Evolutionary conservation across 768 basidiomycete species (phyloP).

Genomic region (Mycena pura): DNA sequence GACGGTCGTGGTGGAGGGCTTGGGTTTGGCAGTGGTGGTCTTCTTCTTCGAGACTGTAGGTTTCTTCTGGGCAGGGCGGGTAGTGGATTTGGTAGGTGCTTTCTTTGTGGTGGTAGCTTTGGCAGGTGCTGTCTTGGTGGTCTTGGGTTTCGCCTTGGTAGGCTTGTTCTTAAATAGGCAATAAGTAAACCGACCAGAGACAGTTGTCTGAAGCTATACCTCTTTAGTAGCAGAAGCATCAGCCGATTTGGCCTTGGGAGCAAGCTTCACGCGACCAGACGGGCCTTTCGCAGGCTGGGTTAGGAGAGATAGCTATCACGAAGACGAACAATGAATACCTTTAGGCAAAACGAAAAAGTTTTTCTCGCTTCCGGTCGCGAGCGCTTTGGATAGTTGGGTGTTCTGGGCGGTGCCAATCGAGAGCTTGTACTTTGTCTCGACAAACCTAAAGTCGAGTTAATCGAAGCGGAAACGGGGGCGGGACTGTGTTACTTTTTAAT

Average conservation of each 20-base stretch:
- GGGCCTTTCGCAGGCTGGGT: slow-evolving; percentile 50
- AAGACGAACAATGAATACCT: slow-evolving; percentile 51
- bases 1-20: slow-evolving; percentile 45
- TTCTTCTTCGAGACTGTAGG: too few relatives aligned
- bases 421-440: slow-evolving; percentile 84
- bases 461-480: neutral
- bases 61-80: slow-evolving; percentile 21
- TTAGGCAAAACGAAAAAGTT: slow-evolving; percentile 87
- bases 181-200: slow-evolving; percentile 5
- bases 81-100: slow-evolving; percentile 35
- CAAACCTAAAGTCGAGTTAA: slow-evolving; percentile 60
- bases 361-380: slow-evolving; percentile 83
- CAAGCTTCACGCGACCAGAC: slow-evolving; percentile 79
- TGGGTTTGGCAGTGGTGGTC: slow-evolving; percentile 42
- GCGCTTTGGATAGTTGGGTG: slow-evolving; percentile 80
- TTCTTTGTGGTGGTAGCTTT: slow-evolving; percentile 49
- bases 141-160: slow-evolving; percentile 42
- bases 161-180: slow-evolving; percentile 53
- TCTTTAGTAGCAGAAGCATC: slow-evolving; percentile 59
- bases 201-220: slow-evolving; percentile 42
- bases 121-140: slow-evolving; percentile 51
- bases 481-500: slow-evolving; percentile 83
- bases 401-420: slow-evolving; percentile 80
- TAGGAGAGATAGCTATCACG: neutral
- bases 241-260: slow-evolving; percentile 54